A percentile compares a stretch with the other conserved stretches of the same genome.
phyloP scores from a whole-genome alignment of 768 basidiomycete genomes.

The Infundibulicybe gibba region DNA sequence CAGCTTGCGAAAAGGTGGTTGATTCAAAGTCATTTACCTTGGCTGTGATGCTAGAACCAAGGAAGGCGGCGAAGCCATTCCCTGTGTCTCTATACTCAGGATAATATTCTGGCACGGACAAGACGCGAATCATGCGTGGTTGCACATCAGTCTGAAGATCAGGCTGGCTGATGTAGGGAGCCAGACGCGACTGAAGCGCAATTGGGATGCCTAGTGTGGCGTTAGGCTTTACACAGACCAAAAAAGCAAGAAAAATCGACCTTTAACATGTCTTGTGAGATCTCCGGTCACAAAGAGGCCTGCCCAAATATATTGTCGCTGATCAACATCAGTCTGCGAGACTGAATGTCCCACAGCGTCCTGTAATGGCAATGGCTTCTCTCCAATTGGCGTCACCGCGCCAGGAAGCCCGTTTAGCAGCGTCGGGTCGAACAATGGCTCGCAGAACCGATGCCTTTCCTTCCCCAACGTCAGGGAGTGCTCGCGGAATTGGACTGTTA shows the following conservation, averaged over 20 bases:
- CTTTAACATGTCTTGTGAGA: conserved; percentile 66
- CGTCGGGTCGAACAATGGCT: conserved; percentile 79
- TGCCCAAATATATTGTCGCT: conserved; percentile 71
- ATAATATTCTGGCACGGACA: conserved; percentile 85
- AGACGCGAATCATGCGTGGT: conserved; percentile 55
- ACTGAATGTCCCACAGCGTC: conserved; percentile 67
- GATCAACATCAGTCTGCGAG: conserved; percentile 55
- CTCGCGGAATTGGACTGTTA: conserved; percentile 70
- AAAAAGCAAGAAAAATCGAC: conserved; percentile 32
- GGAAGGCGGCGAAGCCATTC: conserved; percentile 75
- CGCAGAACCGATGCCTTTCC: conserved; percentile 88
- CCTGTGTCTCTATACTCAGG: conserved; percentile 87
- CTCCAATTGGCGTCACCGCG: conserved; percentile 17
- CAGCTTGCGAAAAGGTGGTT: conserved; percentile 1
- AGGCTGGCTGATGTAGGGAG: conserved; percentile 55
- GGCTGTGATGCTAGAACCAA: conserved; percentile 81
- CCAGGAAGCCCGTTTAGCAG: conserved; percentile 41
- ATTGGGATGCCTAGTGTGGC: conserved; percentile 48
- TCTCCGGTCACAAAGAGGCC: conserved; percentile 82
- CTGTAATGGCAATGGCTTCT: conserved; percentile 48
- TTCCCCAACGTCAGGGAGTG: conserved; percentile 75
- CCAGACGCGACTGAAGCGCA: conserved; percentile 70
- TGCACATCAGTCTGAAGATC: conserved; percentile 73
- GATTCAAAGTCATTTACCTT: conserved; percentile 46
- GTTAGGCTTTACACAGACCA: not conserved